Base-by-base conservation (phyloP, 2,329 filamentous ascomycete species). In the Bimuria novae-zelandiae region DNA sequence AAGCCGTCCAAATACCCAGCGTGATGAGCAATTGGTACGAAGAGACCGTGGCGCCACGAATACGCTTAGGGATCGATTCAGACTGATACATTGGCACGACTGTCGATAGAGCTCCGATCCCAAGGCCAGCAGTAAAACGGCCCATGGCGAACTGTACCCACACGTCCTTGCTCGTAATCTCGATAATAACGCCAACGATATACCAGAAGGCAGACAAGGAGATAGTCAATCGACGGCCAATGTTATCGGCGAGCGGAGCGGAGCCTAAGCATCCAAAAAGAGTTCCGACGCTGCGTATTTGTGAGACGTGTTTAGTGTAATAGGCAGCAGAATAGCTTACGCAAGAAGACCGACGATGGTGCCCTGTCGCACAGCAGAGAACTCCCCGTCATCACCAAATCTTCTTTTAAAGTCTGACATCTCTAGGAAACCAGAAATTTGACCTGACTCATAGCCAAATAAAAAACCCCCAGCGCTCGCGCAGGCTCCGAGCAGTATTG, bases 21-120 rank as follows among this genome's bases (percentile, higher is more conserved):
- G 86, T 89, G 66, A 89, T 86, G 67, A 88, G 82, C 6, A 89
- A 77, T 75, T 89, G 87, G 69, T 89, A 89, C 25, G 79, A 82
- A 2, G 82, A 65, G 48, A 89, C 80, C 29, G 88, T 78, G 7
- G 84, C 78, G 62, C 84, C 85, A 64, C 86, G 83, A 51, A 89
- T 83, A 47, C 84, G 79, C 57, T 84, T 81, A 0, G 87, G 87
- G 7, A 84, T 83, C 51, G 81, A 84, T 70, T 89, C 87, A 7
- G 80, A 83, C 67, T 88, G 85, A 64, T 89, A 89, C 83, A 89
- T 72, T 8, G 72, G 72, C 2, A 71, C 70, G 19, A 84, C 76
- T 19, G 87, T 86, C 4, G 83, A 87, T 0, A 89, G 76, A 16
- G 83, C 79, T 27, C 87, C 87, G 45, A 89, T 84, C 25, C 85